Base-by-base conservation (phyloP, 495 filamentous ascomycete species). In the Apodospora peruviana region DNA sequence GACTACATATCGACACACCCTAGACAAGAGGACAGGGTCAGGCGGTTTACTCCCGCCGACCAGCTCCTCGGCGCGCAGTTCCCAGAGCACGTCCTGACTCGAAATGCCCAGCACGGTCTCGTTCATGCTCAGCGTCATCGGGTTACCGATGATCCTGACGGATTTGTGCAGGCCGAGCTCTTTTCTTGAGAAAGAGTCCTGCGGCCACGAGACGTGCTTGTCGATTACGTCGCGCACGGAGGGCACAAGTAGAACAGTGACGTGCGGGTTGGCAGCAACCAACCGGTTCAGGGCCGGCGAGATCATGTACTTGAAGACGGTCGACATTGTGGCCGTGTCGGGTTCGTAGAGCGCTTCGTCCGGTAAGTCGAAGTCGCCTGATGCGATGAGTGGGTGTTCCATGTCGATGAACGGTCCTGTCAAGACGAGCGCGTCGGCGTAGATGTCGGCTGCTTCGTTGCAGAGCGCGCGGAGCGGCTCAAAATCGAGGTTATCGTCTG, bases 311-410 rank as follows among this genome's bases (percentile, higher is more conserved):
- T 86, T 82, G 75, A 98, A 98, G 19, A 91, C 77, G 24, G 87
- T 87, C 10, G 81, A 72, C 54, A 98, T 77, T 8, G 89, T 94
- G 7, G 82, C 84, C 2, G 80, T 81, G 60, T 91, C 88, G 0
- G 85, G 82, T 35, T 91, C 82, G 43, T 81, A 67, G 12, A 57
- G 40, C n/a, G 81, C 69, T 47, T 84, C 79, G 3, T 88, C 80
- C 4, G 88, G 90, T 20, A 96, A 77, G 56, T 95, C 91, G 57
- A 95, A 95, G 59, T 95, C 90, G 18, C 93, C 93, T 2, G 83
- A 78, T 45, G 86, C 84, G 42, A 98, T 77, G n/a, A 93, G 70
- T 3, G 93, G 91, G 58, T 98, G 93, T 51, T 94, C 90, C 37
- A 82, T 72, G 61, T 97, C 93, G 46, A 98, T 74, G 62, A 97